Base-by-base conservation (phyloP, 495 filamentous ascomycete species). In the Hypoxylon cercidicola region DNA sequence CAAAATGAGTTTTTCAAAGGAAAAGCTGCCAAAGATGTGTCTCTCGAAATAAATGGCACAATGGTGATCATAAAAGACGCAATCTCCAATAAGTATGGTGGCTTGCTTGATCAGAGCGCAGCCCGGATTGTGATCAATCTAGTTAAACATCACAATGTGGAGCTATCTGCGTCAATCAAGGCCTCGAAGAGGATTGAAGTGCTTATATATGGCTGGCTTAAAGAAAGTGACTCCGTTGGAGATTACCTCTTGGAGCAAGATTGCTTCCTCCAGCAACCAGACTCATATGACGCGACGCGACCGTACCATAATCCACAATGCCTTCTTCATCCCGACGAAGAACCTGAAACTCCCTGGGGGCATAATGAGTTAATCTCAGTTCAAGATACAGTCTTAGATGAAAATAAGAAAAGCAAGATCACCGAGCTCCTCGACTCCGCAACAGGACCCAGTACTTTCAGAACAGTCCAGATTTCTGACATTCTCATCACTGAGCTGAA, bases 241-340 rank as follows among this genome's bases (percentile, higher is more conserved):
- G 35, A 62, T 18, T 49, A 49, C 50, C 43, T 62, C 8, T 34
- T 49, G 9, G 59, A 55, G 7, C 41, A 23, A 0, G 59, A 49
- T 35, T 62, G n/a, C 23, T 62, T 55, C 59, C 59, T 62, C 15
- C 50, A 62, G 18, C 50, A 49, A 41, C 59, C 59, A 12, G 50
- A 49, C 12, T 41, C 23, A 1, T 41, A 62, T 43, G 59, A 62
- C 11, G 23, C 13, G 3, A 49, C 43, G n/a, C 43, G 59, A 6
- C 50, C 59, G 13, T 62, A 62, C 23, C n/a, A 62, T 43, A 62
- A 62, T 16, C 59, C 59, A 1, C 59, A 62, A 12, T 62, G 35
- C 18, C 44, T 62, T 30, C 54, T 23, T 2, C 18, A 62, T 19
- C 15, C 15, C 2, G 30, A 55, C 0, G 19, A 61, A 20, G 45